Conservation (phyloP, 768 basidiomycete genomes). For the Paxillus ammoniavirescens region DNA sequence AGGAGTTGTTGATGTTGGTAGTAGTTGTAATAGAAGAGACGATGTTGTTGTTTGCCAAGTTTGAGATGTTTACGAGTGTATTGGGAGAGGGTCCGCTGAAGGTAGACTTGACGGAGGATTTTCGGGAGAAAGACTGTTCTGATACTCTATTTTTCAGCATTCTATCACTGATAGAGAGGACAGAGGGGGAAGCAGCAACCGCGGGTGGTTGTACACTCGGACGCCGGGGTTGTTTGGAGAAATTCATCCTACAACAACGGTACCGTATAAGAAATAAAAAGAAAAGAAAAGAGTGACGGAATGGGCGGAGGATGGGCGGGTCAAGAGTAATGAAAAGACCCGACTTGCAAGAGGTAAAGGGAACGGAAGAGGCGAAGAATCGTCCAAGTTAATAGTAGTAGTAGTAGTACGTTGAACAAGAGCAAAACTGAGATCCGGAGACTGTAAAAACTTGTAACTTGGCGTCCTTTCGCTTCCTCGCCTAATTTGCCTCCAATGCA, state of each 20-base stretch:
- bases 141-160: constrained; percentile 48
- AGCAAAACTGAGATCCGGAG: background rate
- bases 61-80: constrained; percentile 13
- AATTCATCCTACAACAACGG: constrained; percentile 17
- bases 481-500: background rate
- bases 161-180: constrained; percentile 38
- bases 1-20: constrained; percentile 48
- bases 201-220: constrained; percentile 21
- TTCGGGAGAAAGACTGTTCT: constrained; percentile 43
- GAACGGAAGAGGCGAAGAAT: background rate
- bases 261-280: constrained; percentile 5
- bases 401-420: background rate
- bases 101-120: constrained; percentile 18
- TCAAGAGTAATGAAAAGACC: background rate
- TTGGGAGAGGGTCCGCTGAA: constrained; percentile 6
- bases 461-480: background rate
- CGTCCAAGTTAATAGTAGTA: no score
- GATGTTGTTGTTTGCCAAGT: constrained; percentile 14
- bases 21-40: constrained; percentile 37
- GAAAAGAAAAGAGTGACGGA: constrained; percentile 1
- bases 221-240: constrained; percentile 15
- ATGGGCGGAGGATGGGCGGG: background rate
- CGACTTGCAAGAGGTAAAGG: background rate
- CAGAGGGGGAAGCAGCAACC: constrained; percentile 36
- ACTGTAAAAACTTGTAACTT: background rate